Percentiles rank a stretch among this genome's conserved stretches.
These are phyloP conservation scores for Saccharomycopsis selenospora DNA, from an alignment of 805 yeast genomes.

Conservation along the genomic window DNA sequence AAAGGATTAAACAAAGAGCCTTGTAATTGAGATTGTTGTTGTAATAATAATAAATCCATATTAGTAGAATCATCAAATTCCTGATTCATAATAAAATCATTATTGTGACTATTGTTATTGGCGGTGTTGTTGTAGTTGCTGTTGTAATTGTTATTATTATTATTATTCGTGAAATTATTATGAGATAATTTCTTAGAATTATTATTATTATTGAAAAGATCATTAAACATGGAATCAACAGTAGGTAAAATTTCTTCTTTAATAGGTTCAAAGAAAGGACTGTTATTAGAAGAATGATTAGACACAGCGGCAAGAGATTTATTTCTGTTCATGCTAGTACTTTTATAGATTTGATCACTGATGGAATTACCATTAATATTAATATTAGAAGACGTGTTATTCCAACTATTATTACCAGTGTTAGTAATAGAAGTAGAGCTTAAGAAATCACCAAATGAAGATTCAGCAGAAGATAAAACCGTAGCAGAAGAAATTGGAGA, in stretches of 20 bases:
- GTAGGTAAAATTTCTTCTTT: slow-evolving; percentile 5
- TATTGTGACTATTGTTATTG: not conserved
- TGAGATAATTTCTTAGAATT: not conserved
- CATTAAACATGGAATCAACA: slow-evolving; percentile 7
- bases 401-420: not conserved
- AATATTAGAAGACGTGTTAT: not conserved
- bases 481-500: slow-evolving; percentile 4
- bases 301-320: not conserved
- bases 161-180: too few species aligned
- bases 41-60: not conserved
- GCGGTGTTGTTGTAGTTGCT: not conserved
- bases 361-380: not conserved
- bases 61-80: not conserved
- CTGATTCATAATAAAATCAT: not conserved
- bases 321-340: not conserved
- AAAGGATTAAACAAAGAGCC: not conserved
- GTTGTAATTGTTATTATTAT: not conserved
- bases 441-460: slow-evolving; percentile 11
- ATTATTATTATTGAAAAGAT: slow-evolving; percentile 8
- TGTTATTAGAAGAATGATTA: slow-evolving; percentile 1
- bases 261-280: slow-evolving; percentile 18
- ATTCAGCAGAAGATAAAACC: slow-evolving; percentile 2
- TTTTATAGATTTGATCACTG: not conserved
- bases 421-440: not conserved
- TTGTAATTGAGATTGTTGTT: not conserved